Evolutionary conservation across 495 filamentous ascomycete genomes (phyloP).

Genomic region (Tuber brumale): DNA sequence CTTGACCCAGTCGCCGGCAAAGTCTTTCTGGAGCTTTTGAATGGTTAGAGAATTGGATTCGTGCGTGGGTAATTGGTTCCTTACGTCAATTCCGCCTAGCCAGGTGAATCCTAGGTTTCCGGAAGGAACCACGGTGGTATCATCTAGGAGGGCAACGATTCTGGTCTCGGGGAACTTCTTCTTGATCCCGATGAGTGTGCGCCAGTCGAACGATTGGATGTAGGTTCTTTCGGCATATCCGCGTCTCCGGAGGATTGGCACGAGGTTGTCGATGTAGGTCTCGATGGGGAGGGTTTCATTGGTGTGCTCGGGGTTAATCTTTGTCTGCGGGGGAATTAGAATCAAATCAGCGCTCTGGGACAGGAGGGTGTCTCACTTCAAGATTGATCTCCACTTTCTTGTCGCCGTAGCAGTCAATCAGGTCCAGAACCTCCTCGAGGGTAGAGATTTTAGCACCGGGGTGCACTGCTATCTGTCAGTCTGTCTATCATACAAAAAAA

Average conservation of each 20-base stretch:
- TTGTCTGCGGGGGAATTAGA: conserved; percentile 26
- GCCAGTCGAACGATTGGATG: conserved; percentile 44
- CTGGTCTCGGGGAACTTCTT: conserved; percentile 37
- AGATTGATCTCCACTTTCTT: conserved; percentile 37
- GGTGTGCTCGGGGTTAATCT: conserved; percentile 36
- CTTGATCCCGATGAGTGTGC: conserved; percentile 41
- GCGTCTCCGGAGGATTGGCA: conserved; percentile 37
- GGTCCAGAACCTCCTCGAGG: conserved; percentile 41
- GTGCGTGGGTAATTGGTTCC: neutral
- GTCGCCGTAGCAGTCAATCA: conserved; percentile 42
- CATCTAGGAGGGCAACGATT: conserved; percentile 41
- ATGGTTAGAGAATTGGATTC: neutral
- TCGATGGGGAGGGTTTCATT: conserved; percentile 40
- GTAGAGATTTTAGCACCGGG: conserved; percentile 41
- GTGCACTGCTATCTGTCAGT: conserved; percentile 25
- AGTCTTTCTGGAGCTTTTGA: conserved; percentile 26
- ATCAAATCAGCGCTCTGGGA: neutral
- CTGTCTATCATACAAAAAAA: neutral
- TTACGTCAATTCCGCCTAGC: conserved; percentile 41
- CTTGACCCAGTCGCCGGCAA: conserved; percentile 38
- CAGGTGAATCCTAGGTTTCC: conserved; percentile 36
- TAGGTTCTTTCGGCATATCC: conserved; percentile 33
- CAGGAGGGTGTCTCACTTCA: conserved; percentile 26
- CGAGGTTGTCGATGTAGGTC: conserved; percentile 37
- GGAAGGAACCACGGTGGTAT: conserved; percentile 22